Evolutionary conservation across 2,329 filamentous ascomycete genomes (phyloP).

Genomic region (Bipolaris cookei): DNA sequence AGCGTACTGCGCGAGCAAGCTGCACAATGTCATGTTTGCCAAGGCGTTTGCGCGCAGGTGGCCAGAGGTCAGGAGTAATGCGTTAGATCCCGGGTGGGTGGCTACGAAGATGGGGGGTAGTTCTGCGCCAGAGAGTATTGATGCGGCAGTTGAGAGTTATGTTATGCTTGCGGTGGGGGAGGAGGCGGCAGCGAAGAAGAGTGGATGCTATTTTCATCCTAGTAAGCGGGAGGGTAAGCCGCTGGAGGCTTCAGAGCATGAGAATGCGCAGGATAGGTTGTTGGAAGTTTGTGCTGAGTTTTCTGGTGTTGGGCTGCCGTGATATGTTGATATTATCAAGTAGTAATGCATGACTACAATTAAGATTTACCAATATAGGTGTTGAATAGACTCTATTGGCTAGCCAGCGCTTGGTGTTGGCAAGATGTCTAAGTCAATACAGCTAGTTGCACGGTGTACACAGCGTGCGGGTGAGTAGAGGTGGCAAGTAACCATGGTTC

Average conservation of each 20-base stretch:
- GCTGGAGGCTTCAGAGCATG: constrained; percentile 45
- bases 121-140: constrained; percentile 56
- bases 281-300: constrained; percentile 49
- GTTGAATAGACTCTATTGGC: too few relatives aligned
- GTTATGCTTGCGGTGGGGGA: constrained; percentile 56
- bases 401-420: too few relatives aligned
- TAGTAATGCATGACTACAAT: neutral
- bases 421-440: too few relatives aligned
- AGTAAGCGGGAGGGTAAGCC: constrained; percentile 37
- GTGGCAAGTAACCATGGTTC: too few relatives aligned
- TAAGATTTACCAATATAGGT: neutral
- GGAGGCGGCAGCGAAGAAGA: constrained; percentile 33
- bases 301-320: constrained; percentile 37
- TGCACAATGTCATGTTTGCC: constrained; percentile 63
- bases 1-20: constrained; percentile 62
- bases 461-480: too few relatives aligned
- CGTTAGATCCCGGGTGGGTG: constrained; percentile 62
- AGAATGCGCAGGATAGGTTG: constrained; percentile 54
- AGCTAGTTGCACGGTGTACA: too few relatives aligned
- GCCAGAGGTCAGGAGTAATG: constrained; percentile 54
- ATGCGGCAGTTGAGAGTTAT: constrained; percentile 57
- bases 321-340: too few relatives aligned
- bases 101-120: constrained; percentile 61
- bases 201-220: constrained; percentile 51
- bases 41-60: constrained; percentile 60